Evolutionary conservation across 306 rosid species (phyloP).

Genomic region (Canavalia ensiformis): DNA sequence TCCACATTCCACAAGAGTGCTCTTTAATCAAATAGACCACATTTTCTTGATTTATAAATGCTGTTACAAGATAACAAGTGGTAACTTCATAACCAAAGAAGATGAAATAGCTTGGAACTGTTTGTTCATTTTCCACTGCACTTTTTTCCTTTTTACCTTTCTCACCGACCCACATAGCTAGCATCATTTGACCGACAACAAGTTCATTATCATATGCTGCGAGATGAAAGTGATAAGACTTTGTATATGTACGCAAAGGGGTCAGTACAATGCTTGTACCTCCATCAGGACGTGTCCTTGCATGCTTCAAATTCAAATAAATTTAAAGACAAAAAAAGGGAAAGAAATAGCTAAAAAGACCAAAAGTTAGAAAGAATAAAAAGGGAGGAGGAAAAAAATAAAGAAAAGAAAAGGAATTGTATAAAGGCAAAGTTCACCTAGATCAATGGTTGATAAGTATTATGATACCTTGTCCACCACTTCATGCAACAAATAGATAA

Average conservation of each 20-base stretch:
- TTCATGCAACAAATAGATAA: constrained; percentile 68
- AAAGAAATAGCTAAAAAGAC: constrained; percentile 27
- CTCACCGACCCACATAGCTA: constrained; percentile 58
- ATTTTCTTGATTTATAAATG: constrained; percentile 28
- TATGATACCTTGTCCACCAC: constrained; percentile 74
- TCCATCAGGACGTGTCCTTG: constrained; percentile 61
- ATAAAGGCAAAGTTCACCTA: constrained; percentile 51
- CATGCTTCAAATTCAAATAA: constrained; percentile 44
- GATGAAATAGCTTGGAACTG: constrained; percentile 31
- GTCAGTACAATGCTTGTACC: constrained; percentile 78
- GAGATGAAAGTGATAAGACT: constrained; percentile 61
- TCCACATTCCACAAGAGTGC: constrained; percentile 5
- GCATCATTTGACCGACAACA: constrained; percentile 59
- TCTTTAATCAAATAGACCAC: constrained; percentile 39
- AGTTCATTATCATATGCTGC: constrained; percentile 63
- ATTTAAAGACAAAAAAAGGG: background rate
- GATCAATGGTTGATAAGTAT: constrained; percentile 46
- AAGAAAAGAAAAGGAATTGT: constrained; percentile 23
- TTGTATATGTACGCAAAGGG: constrained; percentile 53
- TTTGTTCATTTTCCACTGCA: constrained; percentile 28
- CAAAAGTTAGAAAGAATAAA: constrained; percentile 15
- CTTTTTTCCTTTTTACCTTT: constrained; percentile 46
- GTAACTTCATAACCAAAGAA: constrained; percentile 37
- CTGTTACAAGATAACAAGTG: constrained; percentile 36
- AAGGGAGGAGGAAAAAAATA: background rate